Evolutionary conservation across 2,329 filamentous ascomycete genomes (phyloP).

Genomic region (Penicillium digitatum): DNA sequence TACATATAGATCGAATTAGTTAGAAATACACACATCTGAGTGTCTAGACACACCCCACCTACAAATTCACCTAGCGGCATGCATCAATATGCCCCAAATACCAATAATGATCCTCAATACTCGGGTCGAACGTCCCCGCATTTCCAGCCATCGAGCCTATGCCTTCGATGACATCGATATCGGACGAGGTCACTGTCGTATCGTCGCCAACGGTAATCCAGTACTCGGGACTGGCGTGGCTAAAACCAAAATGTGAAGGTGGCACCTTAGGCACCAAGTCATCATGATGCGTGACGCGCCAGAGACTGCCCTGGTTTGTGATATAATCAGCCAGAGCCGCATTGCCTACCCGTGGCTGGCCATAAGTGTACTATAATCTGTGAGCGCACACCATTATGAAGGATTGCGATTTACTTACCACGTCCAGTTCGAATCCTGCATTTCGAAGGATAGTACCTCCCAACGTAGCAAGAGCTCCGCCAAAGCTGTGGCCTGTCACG

Average conservation of each 20-base stretch:
- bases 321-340: slow-evolving; percentile 37
- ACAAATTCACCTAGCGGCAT: slow-evolving; percentile 13
- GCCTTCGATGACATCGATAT: slow-evolving; percentile 34
- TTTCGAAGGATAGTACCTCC: slow-evolving; percentile 46
- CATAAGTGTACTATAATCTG: slow-evolving; percentile 38
- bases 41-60: neutral
- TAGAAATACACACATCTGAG: neutral
- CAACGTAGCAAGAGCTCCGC: slow-evolving; percentile 50
- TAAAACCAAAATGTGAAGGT: slow-evolving; percentile 28
- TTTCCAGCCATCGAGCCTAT: slow-evolving; percentile 32
- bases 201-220: slow-evolving; percentile 10
- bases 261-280: slow-evolving; percentile 40
- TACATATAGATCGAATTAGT: neutral
- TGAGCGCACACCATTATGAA: neutral
- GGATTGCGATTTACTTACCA: slow-evolving; percentile 35
- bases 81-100: slow-evolving; percentile 29
- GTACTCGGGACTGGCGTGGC: slow-evolving; percentile 26
- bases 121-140: slow-evolving; percentile 25
- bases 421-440: slow-evolving; percentile 38
- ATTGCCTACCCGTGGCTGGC: slow-evolving; percentile 41
- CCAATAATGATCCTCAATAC: slow-evolving; percentile 32
- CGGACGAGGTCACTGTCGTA: slow-evolving; percentile 24
- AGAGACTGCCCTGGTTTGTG: slow-evolving; percentile 33
- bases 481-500: slow-evolving; percentile 50
- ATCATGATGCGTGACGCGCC: slow-evolving; percentile 37